phyloP scores from a whole-genome alignment of 1,284 basidiomycete genomes.

The Sanguinoderma infundibulare region DNA sequence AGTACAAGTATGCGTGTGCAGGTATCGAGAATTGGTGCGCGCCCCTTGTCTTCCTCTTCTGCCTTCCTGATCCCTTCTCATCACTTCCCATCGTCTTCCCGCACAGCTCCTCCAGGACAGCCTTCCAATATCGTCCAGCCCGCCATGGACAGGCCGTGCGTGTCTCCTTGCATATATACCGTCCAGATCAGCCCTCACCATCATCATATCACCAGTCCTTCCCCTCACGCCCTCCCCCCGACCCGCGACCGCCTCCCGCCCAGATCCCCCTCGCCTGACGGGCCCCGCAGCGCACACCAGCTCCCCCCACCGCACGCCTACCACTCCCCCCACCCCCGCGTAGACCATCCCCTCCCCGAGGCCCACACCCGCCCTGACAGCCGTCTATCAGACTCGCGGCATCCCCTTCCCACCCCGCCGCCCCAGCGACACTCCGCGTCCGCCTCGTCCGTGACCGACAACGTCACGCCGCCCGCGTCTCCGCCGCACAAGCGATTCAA shows the following conservation, averaged over 20 bases:
- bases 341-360: not conserved
- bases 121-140: constrained; percentile 20
- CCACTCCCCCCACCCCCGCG: constrained; percentile 3
- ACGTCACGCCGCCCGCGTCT: constrained; percentile 16
- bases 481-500: constrained; percentile 26
- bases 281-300: constrained; percentile 1
- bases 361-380: constrained; percentile 19
- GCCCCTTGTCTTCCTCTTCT: constrained; percentile 20
- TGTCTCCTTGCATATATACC: constrained; percentile 26
- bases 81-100: constrained; percentile 28
- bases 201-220: constrained; percentile 28
- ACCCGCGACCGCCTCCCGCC: constrained; percentile 15
- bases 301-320: not conserved
- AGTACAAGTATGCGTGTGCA: constrained; percentile 24
- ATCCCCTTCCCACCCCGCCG: constrained; percentile 8
- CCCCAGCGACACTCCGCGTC: not conserved
- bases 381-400: constrained; percentile 23
- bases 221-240: constrained; percentile 18
- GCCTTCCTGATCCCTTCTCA: constrained; percentile 24
- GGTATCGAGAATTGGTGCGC: constrained; percentile 21
- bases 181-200: constrained; percentile 22
- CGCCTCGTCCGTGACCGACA: constrained; percentile 8
- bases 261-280: constrained; percentile 17
- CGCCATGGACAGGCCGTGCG: constrained; percentile 27
- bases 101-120: constrained; percentile 27